These are phyloP conservation scores for Phallus indusiatus DNA, from an alignment of 768 basidiomycete species.

Conservation along the genomic window DNA sequence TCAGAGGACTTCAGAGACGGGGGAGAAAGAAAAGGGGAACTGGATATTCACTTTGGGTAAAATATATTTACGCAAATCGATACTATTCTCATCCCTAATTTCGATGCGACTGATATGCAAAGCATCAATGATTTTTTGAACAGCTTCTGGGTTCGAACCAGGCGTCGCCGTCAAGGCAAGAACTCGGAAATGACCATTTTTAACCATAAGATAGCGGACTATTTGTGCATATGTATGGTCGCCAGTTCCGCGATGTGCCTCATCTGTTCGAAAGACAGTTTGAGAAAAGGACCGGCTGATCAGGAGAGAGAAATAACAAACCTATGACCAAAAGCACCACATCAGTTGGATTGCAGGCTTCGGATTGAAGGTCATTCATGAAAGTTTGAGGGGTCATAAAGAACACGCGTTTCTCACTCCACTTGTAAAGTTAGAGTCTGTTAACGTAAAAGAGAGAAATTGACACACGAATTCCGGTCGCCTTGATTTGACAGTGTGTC, in stretches of 20 bases:
- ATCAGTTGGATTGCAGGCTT: conserved; percentile 66
- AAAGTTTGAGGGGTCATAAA: conserved; percentile 97
- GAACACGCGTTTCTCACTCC: conserved; percentile 76
- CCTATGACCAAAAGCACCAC: conserved; percentile 87
- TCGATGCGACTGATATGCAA: conserved; percentile 94
- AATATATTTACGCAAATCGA: conserved; percentile 80
- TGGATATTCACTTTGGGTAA: conserved; percentile 62
- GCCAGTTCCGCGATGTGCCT: conserved; percentile 91
- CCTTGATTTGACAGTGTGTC: conserved; percentile 45
- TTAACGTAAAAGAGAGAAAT: conserved; percentile 8
- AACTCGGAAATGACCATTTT: conserved; percentile 88
- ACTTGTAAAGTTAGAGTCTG: conserved; percentile 32
- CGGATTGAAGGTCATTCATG: conserved; percentile 69
- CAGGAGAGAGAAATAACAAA: conserved; percentile 21
- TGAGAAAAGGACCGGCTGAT: neutral
- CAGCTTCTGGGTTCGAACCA: conserved; percentile 73
- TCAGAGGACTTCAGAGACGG: neutral
- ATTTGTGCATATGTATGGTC: conserved; percentile 89
- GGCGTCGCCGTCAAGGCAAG: conserved; percentile 95
- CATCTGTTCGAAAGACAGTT: conserved; percentile 46
- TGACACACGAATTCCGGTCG: conserved; percentile 52
- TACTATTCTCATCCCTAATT: conserved; percentile 82
- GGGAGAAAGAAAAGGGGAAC: neutral
- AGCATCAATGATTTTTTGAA: conserved; percentile 85
- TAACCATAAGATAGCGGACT: conserved; percentile 83